Base-by-base conservation (phyloP, 2,329 filamentous ascomycete species). In the Trichoderma citrinoviride region DNA sequence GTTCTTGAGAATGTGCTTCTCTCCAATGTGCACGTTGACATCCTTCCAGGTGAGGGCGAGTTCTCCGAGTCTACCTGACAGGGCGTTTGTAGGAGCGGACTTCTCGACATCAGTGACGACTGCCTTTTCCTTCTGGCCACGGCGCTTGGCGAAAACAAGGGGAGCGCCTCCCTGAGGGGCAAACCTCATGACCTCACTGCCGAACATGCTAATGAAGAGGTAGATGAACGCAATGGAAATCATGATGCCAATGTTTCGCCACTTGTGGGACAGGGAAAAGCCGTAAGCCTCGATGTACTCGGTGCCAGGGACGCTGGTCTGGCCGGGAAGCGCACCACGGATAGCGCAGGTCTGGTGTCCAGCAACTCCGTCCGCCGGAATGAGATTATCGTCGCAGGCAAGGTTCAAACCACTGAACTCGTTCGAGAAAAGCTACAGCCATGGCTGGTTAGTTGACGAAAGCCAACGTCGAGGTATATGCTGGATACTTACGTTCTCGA, bases 201-300 rank as follows among this genome's bases (percentile, higher is more conserved):
- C 88, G 52, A 88, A 68, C 15, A 89, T 82, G 0, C 90, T 93
- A 50, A 93, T 76, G 3, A 88, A 67, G n/a, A 94, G 83, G 72
- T 93, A 94, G 0, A 92, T 81, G 0, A 90, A 83, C 0, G 85
- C 83, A 68, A 90, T 93, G 1, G 88, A 90, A 65, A 37, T 37
- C 33, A 88, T 70, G 57, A 87, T 86, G 10, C 85, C 85, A 65
- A 87, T 82, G 71, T 88, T 87, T 10, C 85, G 76, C 85, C 85
- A 87, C 1, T 87, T 66, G 49, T 87, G 80, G 0, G 70, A 69
- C 77, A 73, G 85, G 87, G 0, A 83, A 83, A 0, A 90, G 75
- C 2, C 81, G 83, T 0, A 37, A 5, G 33, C 33, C 33, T 69
- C 70, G 0, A 89, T 75, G 61, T 89, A 89, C 5, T 83, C 74